These are phyloP conservation scores for Suillus paluster DNA, from an alignment of 768 basidiomycete species.

Conservation along the genomic window DNA sequence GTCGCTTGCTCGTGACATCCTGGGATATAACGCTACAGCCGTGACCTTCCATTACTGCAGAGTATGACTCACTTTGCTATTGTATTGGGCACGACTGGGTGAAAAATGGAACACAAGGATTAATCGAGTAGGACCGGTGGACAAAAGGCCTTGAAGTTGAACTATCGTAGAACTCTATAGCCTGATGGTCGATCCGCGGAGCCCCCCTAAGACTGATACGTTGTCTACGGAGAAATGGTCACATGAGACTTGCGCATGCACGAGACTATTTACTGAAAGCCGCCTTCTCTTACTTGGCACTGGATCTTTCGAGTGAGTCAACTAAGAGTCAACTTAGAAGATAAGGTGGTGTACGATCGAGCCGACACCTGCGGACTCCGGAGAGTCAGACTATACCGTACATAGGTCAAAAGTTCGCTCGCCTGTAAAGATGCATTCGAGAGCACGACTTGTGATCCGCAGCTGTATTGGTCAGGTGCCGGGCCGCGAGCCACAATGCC, in stretches of 20 bases:
- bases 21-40: not conserved
- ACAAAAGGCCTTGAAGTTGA: not conserved
- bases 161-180: not conserved
- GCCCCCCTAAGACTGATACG: not conserved
- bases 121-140: not conserved
- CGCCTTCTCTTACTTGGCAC: not conserved
- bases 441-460: not conserved
- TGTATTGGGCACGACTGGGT: not conserved
- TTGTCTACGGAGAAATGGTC: not conserved
- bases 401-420: constrained; percentile 1
- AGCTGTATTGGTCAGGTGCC: not conserved
- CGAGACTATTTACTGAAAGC: not conserved
- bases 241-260: constrained; percentile 1
- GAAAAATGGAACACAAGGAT: too few relatives aligned
- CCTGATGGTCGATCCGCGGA: not conserved
- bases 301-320: not conserved
- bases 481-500: constrained; percentile 10
- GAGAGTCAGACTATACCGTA: not conserved
- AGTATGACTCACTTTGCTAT: not conserved
- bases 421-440: constrained; percentile 2
- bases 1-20: not conserved
- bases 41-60: constrained; percentile 1
- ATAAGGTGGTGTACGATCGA: not conserved
- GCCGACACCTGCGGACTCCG: constrained; percentile 2
- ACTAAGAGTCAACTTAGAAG: not conserved